Evolutionary conservation across 139 green algal species (phyloP), one percentile per base, ranked within the genome.

Genomic region (Coccomyxa sp.): DNA sequence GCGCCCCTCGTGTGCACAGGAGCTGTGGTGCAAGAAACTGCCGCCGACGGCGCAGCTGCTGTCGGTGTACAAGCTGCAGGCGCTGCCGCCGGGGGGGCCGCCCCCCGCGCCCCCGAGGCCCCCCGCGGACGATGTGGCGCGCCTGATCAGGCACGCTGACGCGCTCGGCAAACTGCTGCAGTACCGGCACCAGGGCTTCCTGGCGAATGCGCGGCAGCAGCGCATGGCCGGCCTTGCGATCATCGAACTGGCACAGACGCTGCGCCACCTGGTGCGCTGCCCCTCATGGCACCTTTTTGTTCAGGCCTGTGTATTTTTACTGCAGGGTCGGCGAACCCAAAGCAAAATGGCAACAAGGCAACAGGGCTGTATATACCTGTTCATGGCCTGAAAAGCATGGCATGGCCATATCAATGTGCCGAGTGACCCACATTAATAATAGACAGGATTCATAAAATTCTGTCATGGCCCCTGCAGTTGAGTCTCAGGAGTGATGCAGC

Each of bases 21-120:
- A 97, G 86, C 82, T 88, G 68, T 98, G 94, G 94, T 98, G 93
- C 91, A 97, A 97, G 91, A 97, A 97, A 87, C 86, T 81, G 32
- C 88, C 90, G 0, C 92, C 92, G 32, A 89, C 78, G 0, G 58
- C 85, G 0, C 88, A 94, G 83, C 91, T 97, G 45, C 83, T 95
- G 27, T 15, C 77, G 0, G 68, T 85, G n/a, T 96, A 94, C 85
- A 90, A 71, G 21, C 82, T 89, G 63, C 92, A 95, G 87, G 90
- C 85, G 38, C 84, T 86, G 76, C 83, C 91, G 75, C 84, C 85
- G 27, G 23, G 28, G 76, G 84, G 17, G 31, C 67, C 67, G 32
- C 80, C 88, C 76, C 58, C 30, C 51, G 25, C 58, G 58, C 59
- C 23, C 58, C 78, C 38, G 45, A 32, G 18, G 9, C 58, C 82